Evolutionary conservation across 139 green algal species (phyloP), one percentile per base, ranked within the genome.

Genomic region (Haematococcus lacustris): DNA sequence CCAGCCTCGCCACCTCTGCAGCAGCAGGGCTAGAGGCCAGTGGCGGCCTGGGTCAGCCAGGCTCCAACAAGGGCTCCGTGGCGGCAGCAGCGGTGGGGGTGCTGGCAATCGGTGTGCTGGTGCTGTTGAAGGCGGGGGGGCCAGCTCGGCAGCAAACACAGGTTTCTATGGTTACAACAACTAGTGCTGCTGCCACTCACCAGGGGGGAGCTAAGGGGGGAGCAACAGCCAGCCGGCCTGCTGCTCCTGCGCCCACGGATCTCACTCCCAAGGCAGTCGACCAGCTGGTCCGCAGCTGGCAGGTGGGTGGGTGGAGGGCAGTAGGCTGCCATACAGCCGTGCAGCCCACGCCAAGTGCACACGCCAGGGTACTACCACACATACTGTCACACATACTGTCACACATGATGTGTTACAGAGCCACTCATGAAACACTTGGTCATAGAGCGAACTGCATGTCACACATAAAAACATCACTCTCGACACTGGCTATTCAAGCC

Each of bases 221-320:
- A 57, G 47, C 47, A 57, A 21, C 47, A 13, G 47, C 21, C 47
- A 21, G 47, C 47, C 47, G 21, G 47, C 13, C 47, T 13, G 47
- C 21, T 13, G 13, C n/a, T n/a, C n/a, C n/a, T 21, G 47, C 47
- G 47, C 21, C 47, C 13, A 21, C 47, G 13, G 13, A 57, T 21
- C 47, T 57, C 47, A 57, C 47, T 13, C 47, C 47, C 47, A 57
- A 57, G 47, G 47, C 21, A 3, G 80, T 73, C 3, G 73, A 82
- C 51, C 40, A 66, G 21, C 34, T 79, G 30, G 66, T 85, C 40
- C 41, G 66, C 23, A 50, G 25, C 23, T 85, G 80, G 80, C 76
- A 82, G 80, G 76, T 79, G 66, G 21, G 47, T 28, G 13, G 47
- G 13, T n/a, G n/a, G n/a, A n/a, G n/a, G n/a, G n/a, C n/a, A n/a